Conservation (phyloP, 2,329 filamentous ascomycete species). For the Pyricularia sp. region DNA sequence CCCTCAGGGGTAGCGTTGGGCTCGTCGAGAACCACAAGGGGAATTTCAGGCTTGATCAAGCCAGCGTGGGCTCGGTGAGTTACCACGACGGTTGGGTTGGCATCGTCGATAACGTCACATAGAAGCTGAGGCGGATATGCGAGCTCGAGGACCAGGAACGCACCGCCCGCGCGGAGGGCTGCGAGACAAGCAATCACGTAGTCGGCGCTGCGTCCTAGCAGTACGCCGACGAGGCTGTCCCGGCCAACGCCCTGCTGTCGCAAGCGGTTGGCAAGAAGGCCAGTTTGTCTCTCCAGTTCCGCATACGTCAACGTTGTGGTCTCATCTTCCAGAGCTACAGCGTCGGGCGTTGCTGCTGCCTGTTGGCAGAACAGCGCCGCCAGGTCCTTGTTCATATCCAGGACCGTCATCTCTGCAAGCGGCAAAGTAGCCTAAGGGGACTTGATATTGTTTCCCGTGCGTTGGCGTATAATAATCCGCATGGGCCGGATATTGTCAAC, state of each 20-base stretch:
- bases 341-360: constrained; percentile 58
- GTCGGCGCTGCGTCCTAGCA: constrained; percentile 66
- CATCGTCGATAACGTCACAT: constrained; percentile 29
- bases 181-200: constrained; percentile 74
- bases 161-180: constrained; percentile 68
- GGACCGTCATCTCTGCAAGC: constrained; percentile 44
- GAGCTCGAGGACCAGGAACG: constrained; percentile 71
- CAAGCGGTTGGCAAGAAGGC: background rate
- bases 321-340: constrained; percentile 65
- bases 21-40: constrained; percentile 57
- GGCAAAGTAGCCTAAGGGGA: background rate
- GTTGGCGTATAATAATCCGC: background rate
- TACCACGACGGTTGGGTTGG: constrained; percentile 60
- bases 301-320: constrained; percentile 58
- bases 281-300: constrained; percentile 13
- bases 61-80: constrained; percentile 55
- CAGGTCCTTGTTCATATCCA: constrained; percentile 65
- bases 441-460: background rate
- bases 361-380: constrained; percentile 63
- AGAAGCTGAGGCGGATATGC: constrained; percentile 66
- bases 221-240: constrained; percentile 65
- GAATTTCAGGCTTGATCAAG: constrained; percentile 54
- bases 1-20: constrained; percentile 10
- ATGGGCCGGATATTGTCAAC: no score
- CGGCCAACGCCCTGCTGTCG: constrained; percentile 37